These are phyloP conservation scores for Fusarium fracticaudum DNA, from an alignment of 2,329 filamentous ascomycete species.

Conservation along the genomic window DNA sequence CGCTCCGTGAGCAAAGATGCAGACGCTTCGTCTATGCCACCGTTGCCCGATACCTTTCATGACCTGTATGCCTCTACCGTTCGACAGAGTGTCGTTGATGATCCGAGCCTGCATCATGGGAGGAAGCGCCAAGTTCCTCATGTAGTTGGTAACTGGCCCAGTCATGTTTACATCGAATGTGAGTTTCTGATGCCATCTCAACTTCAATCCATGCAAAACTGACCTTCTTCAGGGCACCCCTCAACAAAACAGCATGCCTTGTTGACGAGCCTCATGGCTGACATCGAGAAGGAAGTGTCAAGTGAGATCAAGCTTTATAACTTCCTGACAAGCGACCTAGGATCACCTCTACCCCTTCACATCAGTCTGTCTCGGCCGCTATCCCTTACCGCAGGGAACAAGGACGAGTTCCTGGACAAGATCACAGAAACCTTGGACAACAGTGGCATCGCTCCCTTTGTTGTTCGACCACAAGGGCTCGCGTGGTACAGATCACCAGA, in stretches of 20 bases:
- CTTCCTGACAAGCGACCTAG: slow-evolving; percentile 81
- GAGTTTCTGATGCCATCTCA: slow-evolving; percentile 50
- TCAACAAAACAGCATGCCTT: slow-evolving; percentile 55
- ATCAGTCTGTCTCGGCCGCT: slow-evolving; percentile 89
- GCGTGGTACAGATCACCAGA: slow-evolving; percentile 64
- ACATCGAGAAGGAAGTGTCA: slow-evolving; percentile 48
- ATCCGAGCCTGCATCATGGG: slow-evolving; percentile 86
- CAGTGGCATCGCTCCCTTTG: slow-evolving; percentile 46
- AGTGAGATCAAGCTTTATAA: slow-evolving; percentile 63
- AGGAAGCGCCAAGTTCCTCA: slow-evolving; percentile 85
- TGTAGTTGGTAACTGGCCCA: slow-evolving; percentile 89
- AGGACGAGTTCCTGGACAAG: slow-evolving; percentile 70
- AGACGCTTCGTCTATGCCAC: slow-evolving; percentile 62
- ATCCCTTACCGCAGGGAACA: slow-evolving; percentile 76
- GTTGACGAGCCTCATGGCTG: slow-evolving; percentile 56
- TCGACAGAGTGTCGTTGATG: slow-evolving; percentile 80
- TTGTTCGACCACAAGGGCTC: slow-evolving; percentile 51
- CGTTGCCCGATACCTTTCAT: slow-evolving; percentile 82
- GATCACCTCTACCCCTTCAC: slow-evolving; percentile 82
- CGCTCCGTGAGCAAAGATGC: slow-evolving; percentile 1
- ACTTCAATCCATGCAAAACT: neutral
- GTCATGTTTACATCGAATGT: slow-evolving; percentile 95
- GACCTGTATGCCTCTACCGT: slow-evolving; percentile 89
- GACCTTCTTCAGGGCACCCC: slow-evolving; percentile 62
- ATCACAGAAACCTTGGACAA: slow-evolving; percentile 57